Conservation (phyloP, 2,329 filamentous ascomycete genomes). For the Elsinoe arachidis region DNA sequence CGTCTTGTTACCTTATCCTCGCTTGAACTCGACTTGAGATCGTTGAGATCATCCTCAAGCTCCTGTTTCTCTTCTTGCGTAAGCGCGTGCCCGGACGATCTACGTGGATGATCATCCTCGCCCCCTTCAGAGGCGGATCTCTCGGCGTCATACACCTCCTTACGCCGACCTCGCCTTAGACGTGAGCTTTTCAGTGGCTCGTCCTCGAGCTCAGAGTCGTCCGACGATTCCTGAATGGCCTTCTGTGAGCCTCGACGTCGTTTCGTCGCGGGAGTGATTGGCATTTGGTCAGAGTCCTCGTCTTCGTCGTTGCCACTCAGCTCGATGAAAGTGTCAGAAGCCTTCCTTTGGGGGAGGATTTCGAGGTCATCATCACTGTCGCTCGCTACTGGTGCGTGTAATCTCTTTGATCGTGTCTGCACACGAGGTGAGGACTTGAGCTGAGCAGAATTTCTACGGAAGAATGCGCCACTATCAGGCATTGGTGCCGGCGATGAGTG, state of each 20-base stretch:
- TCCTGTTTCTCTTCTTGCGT: constrained; percentile 32
- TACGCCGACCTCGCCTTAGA: constrained; percentile 14
- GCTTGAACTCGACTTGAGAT: constrained; percentile 29
- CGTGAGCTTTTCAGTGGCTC: constrained; percentile 18
- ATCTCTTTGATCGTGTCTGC: background rate
- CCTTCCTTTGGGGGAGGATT: constrained; percentile 18
- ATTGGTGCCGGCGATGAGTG: background rate
- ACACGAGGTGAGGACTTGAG: background rate
- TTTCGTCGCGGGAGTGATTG: constrained; percentile 12
- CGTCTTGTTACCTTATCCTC: constrained; percentile 21
- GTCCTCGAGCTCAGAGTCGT: constrained; percentile 20
- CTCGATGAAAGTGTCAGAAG: constrained; percentile 11
- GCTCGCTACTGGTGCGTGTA: background rate
- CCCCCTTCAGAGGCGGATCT: constrained; percentile 2
- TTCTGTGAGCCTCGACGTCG: constrained; percentile 13
- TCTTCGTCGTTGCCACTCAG: constrained; percentile 7
- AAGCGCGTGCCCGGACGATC: constrained; percentile 12
- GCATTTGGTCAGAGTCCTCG: constrained; percentile 10
- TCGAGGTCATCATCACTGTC: constrained; percentile 25
- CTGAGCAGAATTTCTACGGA: background rate
- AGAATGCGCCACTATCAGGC: constrained; percentile 11
- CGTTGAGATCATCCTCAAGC: constrained; percentile 39
- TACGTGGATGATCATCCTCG: background rate
- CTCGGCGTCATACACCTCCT: background rate
- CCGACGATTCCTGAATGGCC: constrained; percentile 1